Evolutionary conservation across 1,284 basidiomycete genomes (phyloP).

Genomic region (Rhodotorula sp.): DNA sequence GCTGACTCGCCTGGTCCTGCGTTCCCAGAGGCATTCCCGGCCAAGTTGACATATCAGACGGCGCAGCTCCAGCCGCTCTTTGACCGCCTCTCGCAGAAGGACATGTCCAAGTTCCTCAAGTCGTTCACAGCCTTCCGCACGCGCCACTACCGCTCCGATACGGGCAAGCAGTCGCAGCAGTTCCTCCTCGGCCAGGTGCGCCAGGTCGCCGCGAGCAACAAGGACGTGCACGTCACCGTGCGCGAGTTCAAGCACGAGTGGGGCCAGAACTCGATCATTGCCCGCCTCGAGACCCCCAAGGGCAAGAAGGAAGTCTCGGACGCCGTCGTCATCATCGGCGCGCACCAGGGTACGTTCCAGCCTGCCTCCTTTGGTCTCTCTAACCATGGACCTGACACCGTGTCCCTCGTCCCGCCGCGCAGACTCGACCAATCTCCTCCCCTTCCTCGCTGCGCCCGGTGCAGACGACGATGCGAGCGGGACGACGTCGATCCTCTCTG

Average conservation of each 20-base stretch:
- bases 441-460: conserved; percentile 83
- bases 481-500: conserved; percentile 85
- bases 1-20: background rate
- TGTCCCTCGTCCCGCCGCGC: conserved; percentile 64
- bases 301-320: conserved; percentile 34
- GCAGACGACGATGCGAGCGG: conserved; percentile 87
- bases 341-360: conserved; percentile 44
- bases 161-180: conserved; percentile 69
- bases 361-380: background rate
- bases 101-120: conserved; percentile 54
- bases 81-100: conserved; percentile 65
- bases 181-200: conserved; percentile 77
- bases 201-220: conserved; percentile 38
- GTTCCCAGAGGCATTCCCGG: conserved; percentile 26
- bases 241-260: conserved; percentile 66
- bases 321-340: conserved; percentile 57
- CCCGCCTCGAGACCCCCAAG: background rate
- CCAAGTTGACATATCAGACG: conserved; percentile 25
- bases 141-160: conserved; percentile 60
- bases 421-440: conserved; percentile 81
- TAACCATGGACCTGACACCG: conserved; percentile 61
- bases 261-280: conserved; percentile 79
- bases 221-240: conserved; percentile 21
- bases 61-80: conserved; percentile 43
- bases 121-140: conserved; percentile 50